Evolutionary conservation across 495 filamentous ascomycete genomes (phyloP), one percentile per base, ranked within the genome.

Genomic region (Hyaloscypha finlandica): DNA sequence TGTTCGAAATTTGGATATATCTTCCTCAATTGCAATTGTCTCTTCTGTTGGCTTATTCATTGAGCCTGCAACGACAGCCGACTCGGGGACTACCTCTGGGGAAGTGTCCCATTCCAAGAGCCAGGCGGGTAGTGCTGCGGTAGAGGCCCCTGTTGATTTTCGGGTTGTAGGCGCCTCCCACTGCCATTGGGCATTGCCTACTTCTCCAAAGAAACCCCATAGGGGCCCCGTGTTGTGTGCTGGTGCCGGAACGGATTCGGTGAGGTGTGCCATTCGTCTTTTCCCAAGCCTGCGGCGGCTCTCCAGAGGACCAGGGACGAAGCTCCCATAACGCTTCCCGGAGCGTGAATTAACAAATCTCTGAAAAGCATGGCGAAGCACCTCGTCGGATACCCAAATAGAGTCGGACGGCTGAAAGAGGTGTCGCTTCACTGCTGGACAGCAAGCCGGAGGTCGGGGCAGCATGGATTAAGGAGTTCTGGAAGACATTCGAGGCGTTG

Each of bases 241-340:
- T 29, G 63, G 22, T 8, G 77, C 71, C 11, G 74, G 67, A 19
- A 77, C 76, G 20, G 77, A 66, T 29, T 76, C 70, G 56, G 73
- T 77, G n/a, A 80, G 68, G 58, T 78, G 77, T 56, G 76, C 77
- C 77, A 86, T 81, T 31, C 77, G 78, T 62, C 84, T 76, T 60
- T 77, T 83, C n/a, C 83, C 83, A 59, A 84, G 68, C 22, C 83
- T 78, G 39, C 82, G 81, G 6, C 82, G 78, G 72, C 76, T 77
- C 72, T 86, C 84, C 67, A 85, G 76, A 25, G 83, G 83, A 0
- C 83, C 83, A 4, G 83, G 74, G 4, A 74, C 71, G 32, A 65
- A 72, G 30, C 67, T 75, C 30, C 74, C 72, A 63, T 74, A 66
- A 16, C 80, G 75, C 31, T 69, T 73, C 48, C 63, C 52, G 5